These are phyloP conservation scores for Amanita polypyramis DNA, from an alignment of 768 basidiomycete species.

Conservation along the genomic window DNA sequence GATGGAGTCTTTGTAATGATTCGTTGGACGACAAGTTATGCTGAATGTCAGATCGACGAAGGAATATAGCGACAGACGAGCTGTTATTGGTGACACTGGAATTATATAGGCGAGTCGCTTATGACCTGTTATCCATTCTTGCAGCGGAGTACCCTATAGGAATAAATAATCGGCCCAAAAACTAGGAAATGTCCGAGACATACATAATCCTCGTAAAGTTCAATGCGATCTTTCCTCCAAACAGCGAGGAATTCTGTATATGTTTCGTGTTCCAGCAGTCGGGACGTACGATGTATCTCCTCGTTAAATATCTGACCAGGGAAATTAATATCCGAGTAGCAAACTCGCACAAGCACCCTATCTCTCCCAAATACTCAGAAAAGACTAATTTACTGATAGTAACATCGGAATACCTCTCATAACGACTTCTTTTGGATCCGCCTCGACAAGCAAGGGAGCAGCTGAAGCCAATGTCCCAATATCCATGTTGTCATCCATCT, in stretches of 20 bases:
- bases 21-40: slow-evolving; percentile 52
- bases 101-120: slow-evolving; percentile 76
- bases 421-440: slow-evolving; percentile 42
- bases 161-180: slow-evolving; percentile 8
- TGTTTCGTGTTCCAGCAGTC: slow-evolving; percentile 49
- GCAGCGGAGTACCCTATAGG: slow-evolving; percentile 48
- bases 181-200: slow-evolving; percentile 14
- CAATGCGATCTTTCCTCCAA: slow-evolving; percentile 69
- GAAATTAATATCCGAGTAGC: slow-evolving; percentile 46
- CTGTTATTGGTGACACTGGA: slow-evolving; percentile 52
- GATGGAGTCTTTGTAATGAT: slow-evolving; percentile 24
- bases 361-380: slow-evolving; percentile 36
- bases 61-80: slow-evolving; percentile 78
- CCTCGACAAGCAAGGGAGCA: slow-evolving; percentile 12
- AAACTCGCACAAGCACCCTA: slow-evolving; percentile 79
- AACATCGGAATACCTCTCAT: slow-evolving; percentile 51
- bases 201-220: slow-evolving; percentile 83
- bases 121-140: slow-evolving; percentile 56
- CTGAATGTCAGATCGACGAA: slow-evolving; percentile 81
- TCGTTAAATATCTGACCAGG: slow-evolving; percentile 54
- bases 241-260: slow-evolving; percentile 82
- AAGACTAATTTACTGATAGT: slow-evolving; percentile 4
- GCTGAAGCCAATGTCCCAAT: slow-evolving; percentile 4
- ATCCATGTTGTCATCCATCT: background rate
- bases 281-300: slow-evolving; percentile 49